phyloP scores from a whole-genome alignment of 1,284 basidiomycete genomes.

The Agroathelia rolfsii region DNA sequence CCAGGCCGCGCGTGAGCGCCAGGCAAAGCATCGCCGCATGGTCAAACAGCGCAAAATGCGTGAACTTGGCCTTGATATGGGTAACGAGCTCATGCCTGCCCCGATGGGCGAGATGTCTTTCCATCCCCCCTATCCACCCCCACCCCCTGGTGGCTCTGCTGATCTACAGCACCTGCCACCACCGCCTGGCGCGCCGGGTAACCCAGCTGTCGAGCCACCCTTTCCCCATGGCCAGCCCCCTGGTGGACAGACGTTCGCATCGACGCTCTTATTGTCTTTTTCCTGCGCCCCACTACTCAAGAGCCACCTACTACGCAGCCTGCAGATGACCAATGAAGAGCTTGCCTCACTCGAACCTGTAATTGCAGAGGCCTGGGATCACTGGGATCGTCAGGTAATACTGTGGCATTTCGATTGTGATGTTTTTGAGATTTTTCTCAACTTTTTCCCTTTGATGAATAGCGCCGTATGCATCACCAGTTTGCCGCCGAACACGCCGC shows the following conservation, averaged over 20 bases:
- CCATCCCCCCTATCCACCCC: conserved; percentile 45
- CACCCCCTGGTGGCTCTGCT: conserved; percentile 48
- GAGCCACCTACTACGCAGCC: conserved; percentile 57
- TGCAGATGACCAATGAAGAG: conserved; percentile 68
- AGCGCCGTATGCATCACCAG: conserved; percentile 63
- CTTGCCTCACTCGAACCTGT: conserved; percentile 67
- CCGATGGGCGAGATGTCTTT: conserved; percentile 51
- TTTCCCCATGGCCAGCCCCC: conserved; percentile 33
- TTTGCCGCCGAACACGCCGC: conserved; percentile 46
- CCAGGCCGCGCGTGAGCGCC: conserved; percentile 63
- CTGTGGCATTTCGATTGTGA: too few relatives aligned
- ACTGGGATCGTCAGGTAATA: conserved; percentile 73
- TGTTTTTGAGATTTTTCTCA: conserved; percentile 7
- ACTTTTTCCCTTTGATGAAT: conserved; percentile 8
- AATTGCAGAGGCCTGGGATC: conserved; percentile 73
- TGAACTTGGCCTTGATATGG: conserved; percentile 68
- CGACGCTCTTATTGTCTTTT: conserved; percentile 59
- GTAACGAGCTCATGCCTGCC: conserved; percentile 49
- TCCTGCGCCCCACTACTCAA: conserved; percentile 63
- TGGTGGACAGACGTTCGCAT: conserved; percentile 67
- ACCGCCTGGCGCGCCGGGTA: too few relatives aligned
- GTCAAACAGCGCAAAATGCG: conserved; percentile 70
- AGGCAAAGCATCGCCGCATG: conserved; percentile 66
- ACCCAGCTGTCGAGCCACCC: conserved; percentile 31
- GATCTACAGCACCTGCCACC: conserved; percentile 32